phyloP scores from a whole-genome alignment of 1,284 basidiomycete species.

The Ceratobasidium sp. region DNA sequence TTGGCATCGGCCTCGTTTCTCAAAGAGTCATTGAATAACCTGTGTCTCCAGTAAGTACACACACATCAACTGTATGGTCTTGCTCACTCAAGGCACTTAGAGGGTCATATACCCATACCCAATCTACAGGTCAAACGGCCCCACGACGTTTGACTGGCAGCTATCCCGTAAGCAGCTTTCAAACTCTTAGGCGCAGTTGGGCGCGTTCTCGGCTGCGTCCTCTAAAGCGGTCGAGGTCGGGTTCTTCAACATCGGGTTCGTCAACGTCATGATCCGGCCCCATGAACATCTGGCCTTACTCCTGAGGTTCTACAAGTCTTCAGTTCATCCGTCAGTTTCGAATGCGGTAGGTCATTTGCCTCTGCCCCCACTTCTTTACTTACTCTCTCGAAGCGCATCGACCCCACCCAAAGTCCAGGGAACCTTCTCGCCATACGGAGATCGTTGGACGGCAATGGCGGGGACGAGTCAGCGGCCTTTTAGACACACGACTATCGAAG shows the following conservation, averaged over 20 bases:
- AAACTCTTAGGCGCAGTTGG: neutral
- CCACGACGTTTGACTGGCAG: neutral
- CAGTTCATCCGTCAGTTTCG: neutral
- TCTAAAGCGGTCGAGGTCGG: conserved; percentile 18
- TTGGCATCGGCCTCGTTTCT: neutral
- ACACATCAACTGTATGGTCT: neutral
- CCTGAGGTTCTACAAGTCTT: conserved; percentile 9
- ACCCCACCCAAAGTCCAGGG: neutral
- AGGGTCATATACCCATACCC: conserved; percentile 2
- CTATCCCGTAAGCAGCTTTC: neutral
- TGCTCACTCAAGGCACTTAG: neutral
- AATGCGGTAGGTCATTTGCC: neutral
- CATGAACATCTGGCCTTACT: conserved; percentile 8
- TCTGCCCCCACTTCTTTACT: neutral
- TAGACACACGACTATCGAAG: conserved; percentile 6
- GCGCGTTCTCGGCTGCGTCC: conserved; percentile 5
- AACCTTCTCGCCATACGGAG: too few species aligned
- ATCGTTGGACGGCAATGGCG: neutral
- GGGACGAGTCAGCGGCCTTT: neutral
- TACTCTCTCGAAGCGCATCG: neutral
- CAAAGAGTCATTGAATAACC: neutral
- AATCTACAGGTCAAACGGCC: conserved; percentile 1
- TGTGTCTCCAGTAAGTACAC: neutral
- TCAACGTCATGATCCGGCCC: conserved; percentile 7
- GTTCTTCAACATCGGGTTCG: conserved; percentile 12